Evolutionary conservation across 352 stramenopile species (phyloP), one percentile per base, ranked within the genome.

Genomic region (Phytopythium vexans): DNA sequence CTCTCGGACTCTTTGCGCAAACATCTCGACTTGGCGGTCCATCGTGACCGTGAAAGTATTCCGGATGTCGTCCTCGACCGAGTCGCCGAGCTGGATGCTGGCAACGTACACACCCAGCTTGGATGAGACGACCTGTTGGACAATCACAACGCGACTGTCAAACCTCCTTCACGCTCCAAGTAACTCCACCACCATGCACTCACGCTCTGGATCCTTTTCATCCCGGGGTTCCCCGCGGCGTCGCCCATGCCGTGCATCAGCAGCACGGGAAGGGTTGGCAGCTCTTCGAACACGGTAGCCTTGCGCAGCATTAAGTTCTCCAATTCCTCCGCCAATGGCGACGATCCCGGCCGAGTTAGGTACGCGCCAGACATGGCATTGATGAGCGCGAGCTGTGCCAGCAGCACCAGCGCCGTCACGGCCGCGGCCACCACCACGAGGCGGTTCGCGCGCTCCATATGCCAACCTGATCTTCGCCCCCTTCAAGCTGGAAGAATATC

Each of bases 241-340:
- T 98, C 94, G n/a, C 91, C 94, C 91, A 98, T 98, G 10, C 94
- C 94, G 58, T 98, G 92, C 65, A 96, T 96, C 31, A 96, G 44
- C 12, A 97, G 81, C 2, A 95, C 72, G 2, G 88, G 88, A 39
- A 79, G 52, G n/a, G 53, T 45, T 14, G 58, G 56, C 4, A 55
- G 46, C 44, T 72, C 49, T 14, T 71, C 47, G 39, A 77, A 86
- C 44, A 86, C 75, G 1, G 38, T n/a, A n/a, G n/a, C n/a, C n/a
- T n/a, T n/a, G n/a, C n/a, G n/a, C n/a, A n/a, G n/a, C n/a, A n/a
- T n/a, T n/a, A n/a, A n/a, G n/a, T n/a, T n/a, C n/a, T n/a, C n/a
- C n/a, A n/a, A n/a, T n/a, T n/a, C n/a, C n/a, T n/a, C n/a, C n/a
- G n/a, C n/a, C n/a, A n/a, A n/a, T n/a, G n/a, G n/a, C n/a, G n/a